Conservation (phyloP, 2,329 filamentous ascomycete species). For the Cercospora nicotianae region DNA sequence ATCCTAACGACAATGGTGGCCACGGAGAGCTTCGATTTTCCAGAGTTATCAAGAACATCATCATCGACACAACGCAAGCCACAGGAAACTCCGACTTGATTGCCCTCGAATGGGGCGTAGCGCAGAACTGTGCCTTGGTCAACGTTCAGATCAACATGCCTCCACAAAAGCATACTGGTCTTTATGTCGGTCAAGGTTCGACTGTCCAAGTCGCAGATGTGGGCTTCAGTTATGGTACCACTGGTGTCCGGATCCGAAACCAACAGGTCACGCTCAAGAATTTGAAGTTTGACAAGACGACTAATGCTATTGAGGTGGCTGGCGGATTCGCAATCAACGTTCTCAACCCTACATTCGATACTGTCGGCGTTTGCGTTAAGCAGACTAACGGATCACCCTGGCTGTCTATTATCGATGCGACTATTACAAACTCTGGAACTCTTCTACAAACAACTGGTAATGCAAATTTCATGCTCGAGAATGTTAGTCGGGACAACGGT, state of each 20-base stretch:
- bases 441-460: conserved; percentile 18
- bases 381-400: conserved; percentile 19
- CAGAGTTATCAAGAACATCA: conserved; percentile 25
- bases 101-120: conserved; percentile 30
- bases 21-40: conserved; percentile 16
- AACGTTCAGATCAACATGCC: conserved; percentile 39
- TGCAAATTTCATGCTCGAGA: conserved; percentile 26
- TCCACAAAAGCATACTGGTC: conserved; percentile 35
- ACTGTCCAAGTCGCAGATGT: conserved; percentile 38
- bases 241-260: conserved; percentile 16
- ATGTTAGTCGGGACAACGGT: conserved; percentile 12
- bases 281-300: conserved; percentile 18
- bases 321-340: conserved; percentile 18
- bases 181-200: conserved; percentile 25
- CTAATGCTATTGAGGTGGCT: conserved; percentile 21
- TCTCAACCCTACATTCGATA: conserved; percentile 17
- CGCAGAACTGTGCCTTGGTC: conserved; percentile 29
- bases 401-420: conserved; percentile 22
- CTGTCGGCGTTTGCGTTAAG: conserved; percentile 12
- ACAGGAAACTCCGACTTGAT: conserved; percentile 12
- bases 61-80: conserved; percentile 29
- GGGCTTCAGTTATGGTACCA: conserved; percentile 28
- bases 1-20: conserved; percentile 6
- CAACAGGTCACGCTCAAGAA: conserved; percentile 25
- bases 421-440: conserved; percentile 15